Evolutionary conservation across 169 alveolate species (phyloP).

Genomic region (Eimeria acervulina): DNA sequence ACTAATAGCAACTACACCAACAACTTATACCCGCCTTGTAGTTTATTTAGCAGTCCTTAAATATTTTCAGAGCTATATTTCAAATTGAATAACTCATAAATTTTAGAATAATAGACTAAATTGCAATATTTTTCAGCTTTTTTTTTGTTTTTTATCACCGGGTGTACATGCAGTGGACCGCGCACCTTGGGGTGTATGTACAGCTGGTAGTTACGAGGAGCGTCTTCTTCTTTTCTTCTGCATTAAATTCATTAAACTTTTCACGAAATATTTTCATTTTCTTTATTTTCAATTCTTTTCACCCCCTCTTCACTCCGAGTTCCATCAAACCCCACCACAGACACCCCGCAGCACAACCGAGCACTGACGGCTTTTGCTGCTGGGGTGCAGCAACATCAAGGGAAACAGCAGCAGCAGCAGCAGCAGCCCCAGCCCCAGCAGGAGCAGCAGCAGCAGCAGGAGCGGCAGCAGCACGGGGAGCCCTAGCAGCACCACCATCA

Average conservation of each 20-base stretch:
- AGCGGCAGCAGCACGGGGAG: background rate
- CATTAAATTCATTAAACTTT: too few relatives aligned
- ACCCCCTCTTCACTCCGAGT: background rate
- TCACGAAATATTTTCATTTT: too few relatives aligned
- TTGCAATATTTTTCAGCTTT: too few relatives aligned
- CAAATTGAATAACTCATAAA: too few relatives aligned
- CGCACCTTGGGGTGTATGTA: background rate
- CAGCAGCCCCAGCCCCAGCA: background rate
- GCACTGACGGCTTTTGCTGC: too few relatives aligned
- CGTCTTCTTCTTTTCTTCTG: background rate
- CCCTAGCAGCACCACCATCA: background rate
- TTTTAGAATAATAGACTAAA: too few relatives aligned
- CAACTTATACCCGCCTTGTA: too few relatives aligned
- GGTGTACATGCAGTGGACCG: too few relatives aligned
- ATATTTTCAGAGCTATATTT: too few relatives aligned
- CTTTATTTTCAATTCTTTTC: background rate
- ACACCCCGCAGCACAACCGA: background rate
- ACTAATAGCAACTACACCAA: too few relatives aligned
- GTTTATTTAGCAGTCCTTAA: too few relatives aligned
- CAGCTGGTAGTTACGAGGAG: background rate
- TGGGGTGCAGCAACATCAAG: background rate
- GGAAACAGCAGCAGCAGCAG: background rate
- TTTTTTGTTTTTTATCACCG: too few relatives aligned
- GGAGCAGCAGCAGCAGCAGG: conserved; percentile 19
- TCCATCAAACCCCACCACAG: background rate